Conservation (phyloP, 257 asterid genomes). For the Capsicum rhomboideum region DNA sequence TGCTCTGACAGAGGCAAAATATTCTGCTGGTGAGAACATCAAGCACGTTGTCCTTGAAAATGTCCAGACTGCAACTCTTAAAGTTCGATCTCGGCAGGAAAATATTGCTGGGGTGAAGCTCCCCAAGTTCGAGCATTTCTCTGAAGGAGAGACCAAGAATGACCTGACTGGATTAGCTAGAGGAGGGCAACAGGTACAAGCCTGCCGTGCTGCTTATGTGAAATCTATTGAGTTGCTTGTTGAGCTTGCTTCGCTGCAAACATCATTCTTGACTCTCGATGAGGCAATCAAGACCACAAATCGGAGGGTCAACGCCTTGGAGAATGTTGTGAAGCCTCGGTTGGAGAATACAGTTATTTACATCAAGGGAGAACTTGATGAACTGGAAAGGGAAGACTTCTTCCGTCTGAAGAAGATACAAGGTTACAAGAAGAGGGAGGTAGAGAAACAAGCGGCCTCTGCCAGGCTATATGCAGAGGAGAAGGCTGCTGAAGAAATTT, state of each 20-base stretch:
- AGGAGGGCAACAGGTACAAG: slow-evolving; percentile 48
- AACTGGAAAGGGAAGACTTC: slow-evolving; percentile 45
- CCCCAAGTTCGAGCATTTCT: slow-evolving; percentile 33
- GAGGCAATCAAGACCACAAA: slow-evolving; percentile 46
- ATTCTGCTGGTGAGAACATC: slow-evolving; percentile 41
- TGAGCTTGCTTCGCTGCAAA: slow-evolving; percentile 43
- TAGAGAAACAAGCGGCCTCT: slow-evolving; percentile 28
- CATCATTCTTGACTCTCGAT: slow-evolving; percentile 45
- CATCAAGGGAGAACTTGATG: slow-evolving; percentile 45
- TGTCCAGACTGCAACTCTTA: slow-evolving; percentile 34
- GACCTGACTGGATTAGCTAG: slow-evolving; percentile 44
- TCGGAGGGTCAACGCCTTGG: slow-evolving; percentile 48
- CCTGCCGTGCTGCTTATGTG: slow-evolving; percentile 38
- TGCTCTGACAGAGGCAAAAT: slow-evolving; percentile 36
- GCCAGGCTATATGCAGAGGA: slow-evolving; percentile 26
- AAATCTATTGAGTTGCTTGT: slow-evolving; percentile 42
- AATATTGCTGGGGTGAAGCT: slow-evolving; percentile 46
- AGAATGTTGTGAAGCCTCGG: slow-evolving; percentile 42
- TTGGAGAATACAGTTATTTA: slow-evolving; percentile 38
- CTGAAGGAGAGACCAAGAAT: slow-evolving; percentile 42
- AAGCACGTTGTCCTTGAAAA: slow-evolving; percentile 43
- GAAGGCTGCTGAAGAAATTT: slow-evolving; percentile 20
- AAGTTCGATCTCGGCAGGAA: slow-evolving; percentile 35
- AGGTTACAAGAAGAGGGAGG: slow-evolving; percentile 36
- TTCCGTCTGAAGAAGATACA: slow-evolving; percentile 45